A percentile compares a stretch with the other conserved stretches of the same genome.
Conservation (phyloP, 257 asterid genomes). For the Solanum paucissectum region DNA sequence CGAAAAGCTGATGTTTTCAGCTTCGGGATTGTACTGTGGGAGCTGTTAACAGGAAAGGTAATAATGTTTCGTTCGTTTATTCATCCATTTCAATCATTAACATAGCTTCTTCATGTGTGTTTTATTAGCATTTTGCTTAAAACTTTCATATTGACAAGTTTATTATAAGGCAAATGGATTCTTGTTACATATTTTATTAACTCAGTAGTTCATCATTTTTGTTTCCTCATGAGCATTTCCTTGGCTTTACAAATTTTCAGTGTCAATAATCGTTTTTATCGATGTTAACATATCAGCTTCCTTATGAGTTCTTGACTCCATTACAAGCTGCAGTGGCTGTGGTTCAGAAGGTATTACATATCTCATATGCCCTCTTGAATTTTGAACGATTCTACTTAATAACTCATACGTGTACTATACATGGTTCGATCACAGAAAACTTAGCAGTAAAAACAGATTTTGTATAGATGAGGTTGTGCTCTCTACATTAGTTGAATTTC, state of each 20-base stretch:
- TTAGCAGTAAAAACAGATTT: not conserved
- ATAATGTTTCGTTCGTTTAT: not conserved
- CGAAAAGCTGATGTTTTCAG: slow-evolving; percentile 84
- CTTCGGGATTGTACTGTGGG: slow-evolving; percentile 74
- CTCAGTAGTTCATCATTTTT: not conserved
- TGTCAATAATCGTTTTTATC: slow-evolving; percentile 9
- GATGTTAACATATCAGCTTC: slow-evolving; percentile 40
- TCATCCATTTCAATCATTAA: not conserved
- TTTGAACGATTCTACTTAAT: not conserved
- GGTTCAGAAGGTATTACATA: slow-evolving; percentile 53
- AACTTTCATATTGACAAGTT: not conserved
- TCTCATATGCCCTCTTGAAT: not conserved
- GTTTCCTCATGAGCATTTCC: not conserved
- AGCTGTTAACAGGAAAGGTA: slow-evolving; percentile 79
- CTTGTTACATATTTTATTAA: too few relatives aligned
- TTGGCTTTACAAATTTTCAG: not conserved
- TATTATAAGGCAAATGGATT: not conserved
- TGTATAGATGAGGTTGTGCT: not conserved
- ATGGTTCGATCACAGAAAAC: not conserved
- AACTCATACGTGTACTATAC: not conserved
- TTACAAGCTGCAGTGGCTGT: slow-evolving; percentile 90
- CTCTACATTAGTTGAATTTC: not conserved
- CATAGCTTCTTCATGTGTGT: not conserved
- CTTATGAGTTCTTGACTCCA: slow-evolving; percentile 63
- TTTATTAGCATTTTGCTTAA: not conserved